Evolutionary conservation across 2,329 filamentous ascomycete species (phyloP).

Genomic region (Gremmenia infestans): DNA sequence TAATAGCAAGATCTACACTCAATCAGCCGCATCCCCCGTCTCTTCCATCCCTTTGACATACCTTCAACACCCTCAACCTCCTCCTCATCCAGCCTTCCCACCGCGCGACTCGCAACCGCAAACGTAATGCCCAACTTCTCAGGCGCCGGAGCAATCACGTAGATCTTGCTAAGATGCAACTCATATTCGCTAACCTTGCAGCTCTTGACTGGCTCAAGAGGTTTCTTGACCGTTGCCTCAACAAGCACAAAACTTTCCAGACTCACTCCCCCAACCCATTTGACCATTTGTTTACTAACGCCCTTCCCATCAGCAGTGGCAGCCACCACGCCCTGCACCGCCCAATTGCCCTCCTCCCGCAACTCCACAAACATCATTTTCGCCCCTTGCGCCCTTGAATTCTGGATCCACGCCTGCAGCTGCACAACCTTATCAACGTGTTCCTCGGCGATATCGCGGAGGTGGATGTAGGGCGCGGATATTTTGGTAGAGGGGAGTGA

Average conservation of each 20-base stretch:
- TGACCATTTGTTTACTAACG: conserved; percentile 86
- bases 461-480: conserved; percentile 49
- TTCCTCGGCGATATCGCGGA: conserved; percentile 60
- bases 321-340: conserved; percentile 75
- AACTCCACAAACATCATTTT: conserved; percentile 91
- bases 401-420: conserved; percentile 79
- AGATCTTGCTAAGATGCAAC: conserved; percentile 84
- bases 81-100: conserved; percentile 55
- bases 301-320: conserved; percentile 58
- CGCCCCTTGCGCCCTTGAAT: conserved; percentile 79
- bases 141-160: conserved; percentile 63
- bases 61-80: conserved; percentile 40
- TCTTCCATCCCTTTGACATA: conserved; percentile 7
- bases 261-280: conserved; percentile 72
- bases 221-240: conserved; percentile 75
- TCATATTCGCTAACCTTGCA: conserved; percentile 75
- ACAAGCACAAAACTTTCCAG: conserved; percentile 79
- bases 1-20: conserved; percentile 32
- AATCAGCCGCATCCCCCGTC: conserved; percentile 15
- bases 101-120: conserved; percentile 48
- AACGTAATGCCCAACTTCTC: conserved; percentile 54
- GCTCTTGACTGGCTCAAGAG: conserved; percentile 83
- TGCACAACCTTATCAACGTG: conserved; percentile 67
- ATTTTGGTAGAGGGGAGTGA: conserved; percentile 53
- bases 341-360: conserved; percentile 67